Percentiles rank a stretch among this genome's conserved stretches.
These are phyloP conservation scores for Naganishia friedmannii DNA, from an alignment of 768 basidiomycete genomes.

Conservation along the genomic window DNA sequence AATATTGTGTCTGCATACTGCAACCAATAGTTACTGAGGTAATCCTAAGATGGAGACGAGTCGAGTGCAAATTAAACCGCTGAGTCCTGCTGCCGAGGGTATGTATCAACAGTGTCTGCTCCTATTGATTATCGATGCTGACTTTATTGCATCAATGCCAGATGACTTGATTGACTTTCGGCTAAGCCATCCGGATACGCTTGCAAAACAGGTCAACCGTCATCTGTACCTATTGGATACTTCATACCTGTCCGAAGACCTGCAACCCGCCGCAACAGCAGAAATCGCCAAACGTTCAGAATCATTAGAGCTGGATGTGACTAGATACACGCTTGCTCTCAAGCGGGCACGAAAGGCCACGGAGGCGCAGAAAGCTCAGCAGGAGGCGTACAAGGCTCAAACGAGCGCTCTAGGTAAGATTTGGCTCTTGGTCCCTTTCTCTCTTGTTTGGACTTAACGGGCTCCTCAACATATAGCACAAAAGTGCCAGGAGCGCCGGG, in stretches of 20 bases:
- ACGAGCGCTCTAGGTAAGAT: constrained; percentile 13
- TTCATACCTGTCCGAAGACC: constrained; percentile 9
- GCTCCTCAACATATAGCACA: neutral
- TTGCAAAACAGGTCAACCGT: constrained; percentile 13
- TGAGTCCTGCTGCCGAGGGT: constrained; percentile 3
- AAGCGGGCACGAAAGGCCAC: constrained; percentile 15
- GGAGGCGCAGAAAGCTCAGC: constrained; percentile 10
- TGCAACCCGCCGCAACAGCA: constrained; percentile 8
- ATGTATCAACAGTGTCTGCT: neutral
- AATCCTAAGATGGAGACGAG: neutral
- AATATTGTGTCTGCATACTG: neutral
- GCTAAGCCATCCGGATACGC: constrained; percentile 9
- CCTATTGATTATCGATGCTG: too few relatives aligned
- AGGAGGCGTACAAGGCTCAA: constrained; percentile 7
- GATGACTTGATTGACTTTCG: constrained; percentile 11
- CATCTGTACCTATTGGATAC: constrained; percentile 16
- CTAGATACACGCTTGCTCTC: constrained; percentile 18
- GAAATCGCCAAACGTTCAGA: constrained; percentile 8
- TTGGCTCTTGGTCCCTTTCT: too few relatives aligned
- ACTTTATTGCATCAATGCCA: neutral
- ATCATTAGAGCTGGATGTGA: constrained; percentile 8
- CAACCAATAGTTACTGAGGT: neutral
- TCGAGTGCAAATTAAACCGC: neutral
- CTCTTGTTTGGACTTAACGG: neutral
- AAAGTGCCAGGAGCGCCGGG: constrained; percentile 11